These are phyloP conservation scores for Flaveria ramosissima DNA, from an alignment of 129 eudicot genomes.

Conservation along the genomic window DNA sequence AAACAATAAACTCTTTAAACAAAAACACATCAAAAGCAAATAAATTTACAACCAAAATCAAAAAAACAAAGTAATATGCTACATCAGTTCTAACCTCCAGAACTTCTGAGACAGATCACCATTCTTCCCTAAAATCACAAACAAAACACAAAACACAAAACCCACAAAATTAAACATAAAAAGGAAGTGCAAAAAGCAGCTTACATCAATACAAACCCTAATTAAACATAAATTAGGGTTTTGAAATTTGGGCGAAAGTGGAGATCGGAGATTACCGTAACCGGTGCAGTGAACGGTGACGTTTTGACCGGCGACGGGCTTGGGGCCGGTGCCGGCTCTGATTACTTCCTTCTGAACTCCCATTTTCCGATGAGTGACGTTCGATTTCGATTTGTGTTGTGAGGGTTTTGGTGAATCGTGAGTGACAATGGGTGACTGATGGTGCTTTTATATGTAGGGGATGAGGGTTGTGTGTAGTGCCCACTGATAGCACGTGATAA, in stretches of 20 bases:
- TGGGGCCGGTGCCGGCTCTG: constrained; percentile 79
- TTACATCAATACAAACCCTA: constrained; percentile 5
- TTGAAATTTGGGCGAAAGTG: constrained; percentile 10
- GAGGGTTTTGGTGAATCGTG: not conserved
- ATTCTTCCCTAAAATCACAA: constrained; percentile 59
- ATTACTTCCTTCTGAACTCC: constrained; percentile 83
- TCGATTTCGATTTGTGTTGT: not conserved
- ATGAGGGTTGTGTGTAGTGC: not conserved
- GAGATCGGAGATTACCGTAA: constrained; percentile 44
- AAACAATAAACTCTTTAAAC: not conserved
- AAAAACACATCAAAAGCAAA: not conserved
- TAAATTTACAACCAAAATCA: not conserved
- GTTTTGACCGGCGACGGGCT: constrained; percentile 71
- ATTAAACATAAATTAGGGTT: constrained; percentile 27
- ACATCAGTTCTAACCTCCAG: constrained; percentile 67
- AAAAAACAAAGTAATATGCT: not conserved
- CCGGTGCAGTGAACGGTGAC: constrained; percentile 99
- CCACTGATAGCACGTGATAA: too few relatives aligned
- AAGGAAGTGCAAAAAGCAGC: not conserved
- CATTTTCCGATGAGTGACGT: constrained; percentile 41
- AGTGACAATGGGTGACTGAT: not conserved
- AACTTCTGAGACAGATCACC: constrained; percentile 66
- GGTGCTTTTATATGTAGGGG: not conserved
- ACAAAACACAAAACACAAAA: not conserved
- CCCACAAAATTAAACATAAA: not conserved